Conservation (phyloP, 331 rosid species). For the Acacia concinna region DNA sequence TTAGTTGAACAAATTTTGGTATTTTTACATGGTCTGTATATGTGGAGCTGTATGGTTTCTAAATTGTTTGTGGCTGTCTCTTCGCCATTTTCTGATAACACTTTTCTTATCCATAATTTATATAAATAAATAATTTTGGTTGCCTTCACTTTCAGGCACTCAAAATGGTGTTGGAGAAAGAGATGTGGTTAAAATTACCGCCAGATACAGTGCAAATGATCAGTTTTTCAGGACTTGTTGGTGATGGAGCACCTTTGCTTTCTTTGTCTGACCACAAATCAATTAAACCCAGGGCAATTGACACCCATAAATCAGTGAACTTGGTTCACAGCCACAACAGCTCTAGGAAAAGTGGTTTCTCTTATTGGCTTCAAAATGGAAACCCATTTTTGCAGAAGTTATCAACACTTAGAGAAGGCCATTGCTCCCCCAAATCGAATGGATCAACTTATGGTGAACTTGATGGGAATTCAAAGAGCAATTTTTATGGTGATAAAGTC, state of each 20-base stretch:
- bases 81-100: conserved; percentile 7
- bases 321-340: conserved; percentile 47
- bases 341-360: conserved; percentile 66
- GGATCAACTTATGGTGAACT: conserved; percentile 53
- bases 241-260: conserved; percentile 97
- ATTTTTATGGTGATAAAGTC: conserved; percentile 50
- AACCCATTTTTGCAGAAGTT: conserved; percentile 74
- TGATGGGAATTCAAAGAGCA: conserved; percentile 56
- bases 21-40: background rate
- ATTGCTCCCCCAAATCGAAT: conserved; percentile 44
- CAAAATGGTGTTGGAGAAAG: conserved; percentile 95
- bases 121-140: conserved; percentile 10
- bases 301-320: conserved; percentile 53
- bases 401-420: conserved; percentile 59
- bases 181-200: conserved; percentile 77
- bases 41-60: conserved; percentile 15
- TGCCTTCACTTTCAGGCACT: conserved; percentile 66
- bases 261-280: conserved; percentile 55
- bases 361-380: conserved; percentile 73
- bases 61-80: conserved; percentile 24
- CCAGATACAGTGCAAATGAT: conserved; percentile 75
- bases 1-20: background rate
- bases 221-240: conserved; percentile 96
- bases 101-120: conserved; percentile 22
- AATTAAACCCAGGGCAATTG: conserved; percentile 40